Evolutionary conservation across 805 yeast species (phyloP).

Genomic region (Wickerhamiella sorbophila): DNA sequence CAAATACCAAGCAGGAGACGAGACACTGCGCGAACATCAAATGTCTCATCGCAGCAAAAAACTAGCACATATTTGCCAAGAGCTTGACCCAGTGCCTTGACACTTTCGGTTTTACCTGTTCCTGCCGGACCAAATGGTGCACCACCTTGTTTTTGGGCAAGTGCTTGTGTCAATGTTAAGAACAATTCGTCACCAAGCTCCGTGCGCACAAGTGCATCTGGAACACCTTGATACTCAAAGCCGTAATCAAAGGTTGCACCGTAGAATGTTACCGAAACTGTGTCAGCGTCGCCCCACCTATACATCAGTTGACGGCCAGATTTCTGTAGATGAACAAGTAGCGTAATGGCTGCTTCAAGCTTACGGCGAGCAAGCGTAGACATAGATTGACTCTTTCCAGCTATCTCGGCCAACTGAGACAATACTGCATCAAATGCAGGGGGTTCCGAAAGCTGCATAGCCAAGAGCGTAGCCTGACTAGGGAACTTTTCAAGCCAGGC

Average conservation of each 20-base stretch:
- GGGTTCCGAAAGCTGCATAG: slow-evolving; percentile 7
- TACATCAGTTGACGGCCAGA: not conserved
- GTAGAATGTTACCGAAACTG: not conserved
- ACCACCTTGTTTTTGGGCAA: slow-evolving; percentile 67
- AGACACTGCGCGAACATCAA: slow-evolving; percentile 66
- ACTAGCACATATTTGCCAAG: slow-evolving; percentile 74
- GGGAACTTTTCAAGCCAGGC: slow-evolving; percentile 33
- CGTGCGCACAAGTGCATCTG: slow-evolving; percentile 61
- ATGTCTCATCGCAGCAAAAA: slow-evolving; percentile 82
- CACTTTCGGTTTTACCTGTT: slow-evolving; percentile 87
- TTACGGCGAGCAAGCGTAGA: not conserved
- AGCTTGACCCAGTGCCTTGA: slow-evolving; percentile 68
- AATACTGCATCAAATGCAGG: slow-evolving; percentile 1
- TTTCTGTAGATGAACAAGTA: not conserved
- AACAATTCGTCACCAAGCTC: slow-evolving; percentile 54
- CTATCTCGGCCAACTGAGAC: not conserved
- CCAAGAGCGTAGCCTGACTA: slow-evolving; percentile 31
- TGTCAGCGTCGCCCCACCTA: not conserved
- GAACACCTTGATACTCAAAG: slow-evolving; percentile 66
- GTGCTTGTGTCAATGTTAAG: slow-evolving; percentile 57
- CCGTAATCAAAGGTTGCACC: slow-evolving; percentile 41
- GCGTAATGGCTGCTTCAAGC: not conserved
- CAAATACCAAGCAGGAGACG: slow-evolving; percentile 67
- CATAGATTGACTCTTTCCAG: not conserved
- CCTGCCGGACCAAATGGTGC: slow-evolving; percentile 95